phyloP scores from a whole-genome alignment of 208 protist species.

The Kentomonas sorsogonicus region DNA sequence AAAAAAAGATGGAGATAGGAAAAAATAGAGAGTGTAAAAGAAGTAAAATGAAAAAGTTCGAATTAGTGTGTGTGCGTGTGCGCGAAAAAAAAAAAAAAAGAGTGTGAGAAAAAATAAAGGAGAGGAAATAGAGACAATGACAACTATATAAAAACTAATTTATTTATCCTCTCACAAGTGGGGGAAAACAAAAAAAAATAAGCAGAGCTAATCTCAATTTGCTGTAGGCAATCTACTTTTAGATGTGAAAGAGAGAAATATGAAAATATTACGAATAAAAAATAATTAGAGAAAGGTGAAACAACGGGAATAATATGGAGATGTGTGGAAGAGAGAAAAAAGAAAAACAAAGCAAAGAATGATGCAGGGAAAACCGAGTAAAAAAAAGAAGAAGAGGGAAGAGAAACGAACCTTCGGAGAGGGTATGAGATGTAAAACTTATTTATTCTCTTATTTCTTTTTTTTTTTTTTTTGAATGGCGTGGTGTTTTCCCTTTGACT shows the following conservation, averaged over 20 bases:
- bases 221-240: too few relatives aligned
- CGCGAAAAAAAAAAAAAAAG: too few relatives aligned
- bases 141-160: conserved; percentile 4
- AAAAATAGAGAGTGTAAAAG: neutral
- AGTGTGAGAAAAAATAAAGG: conserved; percentile 6
- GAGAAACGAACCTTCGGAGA: neutral
- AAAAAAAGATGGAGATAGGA: neutral
- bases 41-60: neutral
- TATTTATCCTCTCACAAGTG: too few relatives aligned
- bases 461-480: neutral
- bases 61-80: too few relatives aligned
- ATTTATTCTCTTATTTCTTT: too few relatives aligned
- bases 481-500: neutral
- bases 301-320: neutral
- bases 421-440: neutral
- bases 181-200: too few relatives aligned
- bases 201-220: too few relatives aligned
- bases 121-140: neutral
- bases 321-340: conserved; percentile 8
- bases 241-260: too few relatives aligned
- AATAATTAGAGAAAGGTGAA: too few relatives aligned
- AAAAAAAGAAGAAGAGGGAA: neutral
- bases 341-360: conserved; percentile 3
- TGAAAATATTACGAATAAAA: too few relatives aligned
- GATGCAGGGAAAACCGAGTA: neutral